A percentile compares a stretch with the other conserved stretches of the same genome.
Conservation (phyloP, 2,329 filamentous ascomycete genomes). For the Clarireedia monteithiana region DNA sequence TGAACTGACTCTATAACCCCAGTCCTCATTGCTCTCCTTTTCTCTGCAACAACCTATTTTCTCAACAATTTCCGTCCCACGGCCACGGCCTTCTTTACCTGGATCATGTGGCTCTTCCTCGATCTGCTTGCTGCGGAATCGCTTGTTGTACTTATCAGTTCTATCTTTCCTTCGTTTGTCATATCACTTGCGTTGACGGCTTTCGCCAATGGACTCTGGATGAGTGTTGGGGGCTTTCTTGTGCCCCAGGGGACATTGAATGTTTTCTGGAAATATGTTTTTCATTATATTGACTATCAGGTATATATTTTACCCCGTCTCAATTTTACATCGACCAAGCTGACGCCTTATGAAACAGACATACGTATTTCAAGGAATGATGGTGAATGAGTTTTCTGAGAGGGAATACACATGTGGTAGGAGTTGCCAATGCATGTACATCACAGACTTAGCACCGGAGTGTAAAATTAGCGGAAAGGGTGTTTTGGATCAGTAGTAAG, state of each 20-base stretch:
- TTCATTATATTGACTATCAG: constrained; percentile 86
- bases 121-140: constrained; percentile 77
- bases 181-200: constrained; percentile 71
- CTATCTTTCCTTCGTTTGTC: constrained; percentile 71
- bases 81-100: constrained; percentile 62
- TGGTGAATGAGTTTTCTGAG: constrained; percentile 75
- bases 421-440: constrained; percentile 57
- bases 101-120: constrained; percentile 78
- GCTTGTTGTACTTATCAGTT: constrained; percentile 68
- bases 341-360: constrained; percentile 30
- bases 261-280: constrained; percentile 78
- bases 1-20: constrained; percentile 12
- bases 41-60: constrained; percentile 73
- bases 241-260: constrained; percentile 67
- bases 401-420: constrained; percentile 53
- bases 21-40: constrained; percentile 67
- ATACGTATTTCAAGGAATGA: constrained; percentile 88
- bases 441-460: constrained; percentile 49
- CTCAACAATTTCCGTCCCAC: constrained; percentile 65
- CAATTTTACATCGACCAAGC: not conserved
- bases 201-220: constrained; percentile 85
- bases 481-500: constrained; percentile 55
- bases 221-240: constrained; percentile 78
- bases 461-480: constrained; percentile 65
- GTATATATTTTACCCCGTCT: constrained; percentile 18